Conservation (phyloP, 768 basidiomycete genomes). For the Pisolithus albus region DNA sequence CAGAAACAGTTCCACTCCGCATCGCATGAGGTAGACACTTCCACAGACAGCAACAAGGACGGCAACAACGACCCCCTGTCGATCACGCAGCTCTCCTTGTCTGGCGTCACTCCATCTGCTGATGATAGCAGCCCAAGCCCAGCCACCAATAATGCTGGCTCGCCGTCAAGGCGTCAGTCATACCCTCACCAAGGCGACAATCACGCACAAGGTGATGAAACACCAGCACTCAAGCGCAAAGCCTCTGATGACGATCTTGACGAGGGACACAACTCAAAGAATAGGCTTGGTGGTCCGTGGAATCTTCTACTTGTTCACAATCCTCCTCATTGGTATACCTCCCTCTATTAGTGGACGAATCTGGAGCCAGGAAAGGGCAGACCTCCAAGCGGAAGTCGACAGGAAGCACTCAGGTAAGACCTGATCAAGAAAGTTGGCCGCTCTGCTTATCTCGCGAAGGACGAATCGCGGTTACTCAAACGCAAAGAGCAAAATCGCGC, state of each 20-base stretch:
- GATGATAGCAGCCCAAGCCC: slow-evolving; percentile 81
- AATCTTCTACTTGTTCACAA: neutral
- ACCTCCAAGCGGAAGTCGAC: slow-evolving; percentile 35
- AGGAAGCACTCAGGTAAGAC: slow-evolving; percentile 30
- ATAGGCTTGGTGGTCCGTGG: slow-evolving; percentile 53
- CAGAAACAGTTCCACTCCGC: slow-evolving; percentile 59
- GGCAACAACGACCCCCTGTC: slow-evolving; percentile 55
- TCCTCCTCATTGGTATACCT: neutral
- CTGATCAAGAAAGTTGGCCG: neutral
- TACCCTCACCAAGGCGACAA: slow-evolving; percentile 20
- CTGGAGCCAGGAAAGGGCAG: slow-evolving; percentile 20
- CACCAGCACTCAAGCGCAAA: slow-evolving; percentile 65
- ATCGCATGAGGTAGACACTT: slow-evolving; percentile 7
- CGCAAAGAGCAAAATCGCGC: slow-evolving; percentile 97
- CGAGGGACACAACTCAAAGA: slow-evolving; percentile 62
- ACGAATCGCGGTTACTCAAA: slow-evolving; percentile 71
- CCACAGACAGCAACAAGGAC: slow-evolving; percentile 20
- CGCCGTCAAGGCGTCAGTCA: slow-evolving; percentile 15
- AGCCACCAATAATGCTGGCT: slow-evolving; percentile 38
- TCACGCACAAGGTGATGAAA: slow-evolving; percentile 28
- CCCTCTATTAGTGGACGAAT: slow-evolving; percentile 18
- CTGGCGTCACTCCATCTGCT: slow-evolving; percentile 54
- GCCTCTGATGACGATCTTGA: slow-evolving; percentile 59
- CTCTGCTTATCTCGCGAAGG: slow-evolving; percentile 23
- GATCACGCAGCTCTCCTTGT: slow-evolving; percentile 41